phyloP scores from a whole-genome alignment of 768 basidiomycete species.

The Amanita muscaria region DNA sequence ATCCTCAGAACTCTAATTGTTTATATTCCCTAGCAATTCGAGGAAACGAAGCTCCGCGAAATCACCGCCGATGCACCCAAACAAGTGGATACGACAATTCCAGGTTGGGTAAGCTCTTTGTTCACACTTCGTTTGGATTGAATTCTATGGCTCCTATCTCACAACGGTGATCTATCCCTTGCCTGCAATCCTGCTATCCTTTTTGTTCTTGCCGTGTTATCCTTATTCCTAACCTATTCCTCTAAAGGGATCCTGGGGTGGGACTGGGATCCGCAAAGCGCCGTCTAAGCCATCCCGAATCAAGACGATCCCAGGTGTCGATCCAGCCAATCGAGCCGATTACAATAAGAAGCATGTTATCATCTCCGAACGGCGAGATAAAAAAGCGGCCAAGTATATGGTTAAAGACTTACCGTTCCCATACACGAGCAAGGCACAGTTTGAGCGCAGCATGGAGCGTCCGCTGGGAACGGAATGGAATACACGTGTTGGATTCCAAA shows the following conservation, averaged over 20 bases:
- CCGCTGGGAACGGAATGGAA: conserved; percentile 94
- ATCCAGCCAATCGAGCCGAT: conserved; percentile 74
- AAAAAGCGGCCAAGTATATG: conserved; percentile 84
- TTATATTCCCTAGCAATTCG: conserved; percentile 58
- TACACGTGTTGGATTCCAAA: conserved; percentile 75
- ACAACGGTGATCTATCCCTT: too few relatives aligned
- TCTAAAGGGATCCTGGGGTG: conserved; percentile 84
- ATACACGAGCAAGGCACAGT: conserved; percentile 90
- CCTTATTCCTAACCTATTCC: conserved; percentile 6
- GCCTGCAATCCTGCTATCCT: too few relatives aligned
- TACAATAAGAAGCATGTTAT: conserved; percentile 82
- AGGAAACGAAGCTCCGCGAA: conserved; percentile 72
- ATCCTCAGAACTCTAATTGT: not conserved
- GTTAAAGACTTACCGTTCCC: conserved; percentile 92
- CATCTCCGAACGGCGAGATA: conserved; percentile 92
- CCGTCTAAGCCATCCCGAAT: conserved; percentile 63
- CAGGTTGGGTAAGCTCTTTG: conserved; percentile 76
- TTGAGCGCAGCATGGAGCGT: conserved; percentile 71
- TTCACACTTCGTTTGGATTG: not conserved
- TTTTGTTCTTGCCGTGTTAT: too few relatives aligned
- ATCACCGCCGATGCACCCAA: conserved; percentile 81
- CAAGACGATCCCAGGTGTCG: conserved; percentile 77
- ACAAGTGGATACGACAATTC: conserved; percentile 82
- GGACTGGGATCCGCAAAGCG: conserved; percentile 54
- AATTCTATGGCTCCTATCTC: not conserved